These are phyloP conservation scores for Plasmodium gaboni DNA, from an alignment of 169 alveolate genomes.

Conservation along the genomic window DNA sequence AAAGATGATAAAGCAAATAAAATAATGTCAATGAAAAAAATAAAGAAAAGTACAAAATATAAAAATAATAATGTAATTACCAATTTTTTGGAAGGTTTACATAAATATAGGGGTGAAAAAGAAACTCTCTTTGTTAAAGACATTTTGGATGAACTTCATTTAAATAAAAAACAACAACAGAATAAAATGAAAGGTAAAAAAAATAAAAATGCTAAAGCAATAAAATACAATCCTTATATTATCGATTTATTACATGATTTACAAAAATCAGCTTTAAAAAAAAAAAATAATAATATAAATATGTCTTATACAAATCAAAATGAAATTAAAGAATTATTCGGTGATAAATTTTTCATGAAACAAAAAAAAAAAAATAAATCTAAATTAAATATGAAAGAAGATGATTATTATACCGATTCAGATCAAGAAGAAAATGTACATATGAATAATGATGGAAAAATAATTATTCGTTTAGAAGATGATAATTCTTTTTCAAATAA, in stretches of 20 bases:
- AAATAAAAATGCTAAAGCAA: not conserved
- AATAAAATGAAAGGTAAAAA: conserved; percentile 2
- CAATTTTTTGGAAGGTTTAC: conserved; percentile 31
- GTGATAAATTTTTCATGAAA: conserved; percentile 41
- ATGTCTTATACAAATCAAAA: conserved; percentile 37
- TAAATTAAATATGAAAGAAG: conserved; percentile 21
- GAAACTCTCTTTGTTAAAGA: conserved; percentile 21
- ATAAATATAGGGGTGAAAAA: conserved; percentile 27
- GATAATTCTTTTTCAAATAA: not conserved
- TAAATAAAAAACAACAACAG: not conserved
- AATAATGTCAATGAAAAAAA: not conserved
- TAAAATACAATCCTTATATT: conserved; percentile 8
- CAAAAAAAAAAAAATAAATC: conserved; percentile 39
- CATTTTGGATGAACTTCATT: conserved; percentile 12
- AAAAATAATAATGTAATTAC: conserved; percentile 15
- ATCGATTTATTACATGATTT: conserved; percentile 28
- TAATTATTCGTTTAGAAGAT: conserved; percentile 18
- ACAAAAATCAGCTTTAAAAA: conserved; percentile 15
- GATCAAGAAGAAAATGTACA: conserved; percentile 40
- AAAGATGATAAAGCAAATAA: not conserved
- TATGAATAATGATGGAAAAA: conserved; percentile 58
- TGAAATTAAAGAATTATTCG: conserved; percentile 57
- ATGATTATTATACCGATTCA: not conserved
- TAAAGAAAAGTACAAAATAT: not conserved
- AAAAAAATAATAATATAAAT: conserved; percentile 21